phyloP scores from a whole-genome alignment of 2,329 filamentous ascomycete species.

The Colletotrichum sansevieriae region DNA sequence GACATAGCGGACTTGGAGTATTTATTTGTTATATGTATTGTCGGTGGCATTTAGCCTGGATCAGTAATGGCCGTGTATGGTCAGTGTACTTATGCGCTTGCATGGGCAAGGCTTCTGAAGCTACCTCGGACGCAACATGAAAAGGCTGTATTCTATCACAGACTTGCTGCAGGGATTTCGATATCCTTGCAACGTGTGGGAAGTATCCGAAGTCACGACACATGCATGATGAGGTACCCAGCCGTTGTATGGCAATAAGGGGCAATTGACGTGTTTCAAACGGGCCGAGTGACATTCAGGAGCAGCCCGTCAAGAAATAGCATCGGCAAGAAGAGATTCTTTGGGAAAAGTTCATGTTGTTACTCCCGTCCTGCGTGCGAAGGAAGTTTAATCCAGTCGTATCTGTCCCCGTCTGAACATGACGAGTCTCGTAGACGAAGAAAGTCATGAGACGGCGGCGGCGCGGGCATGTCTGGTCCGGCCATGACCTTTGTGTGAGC shows the following conservation, averaged over 20 bases:
- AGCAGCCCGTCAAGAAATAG: background rate
- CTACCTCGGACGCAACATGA: background rate
- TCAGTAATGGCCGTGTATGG: background rate
- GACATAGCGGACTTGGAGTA: background rate
- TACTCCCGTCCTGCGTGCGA: too few relatives aligned
- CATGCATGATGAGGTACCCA: background rate
- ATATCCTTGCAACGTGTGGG: background rate
- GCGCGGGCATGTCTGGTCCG: background rate
- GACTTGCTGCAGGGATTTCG: background rate
- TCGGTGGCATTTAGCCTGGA: background rate
- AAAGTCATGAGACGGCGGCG: background rate
- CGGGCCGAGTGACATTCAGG: background rate
- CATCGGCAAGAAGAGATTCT: constrained; percentile 1
- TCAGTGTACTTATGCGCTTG: constrained; percentile 12
- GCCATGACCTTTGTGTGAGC: too few relatives aligned
- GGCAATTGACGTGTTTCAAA: constrained; percentile 17
- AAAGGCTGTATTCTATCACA: background rate
- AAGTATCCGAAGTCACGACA: background rate
- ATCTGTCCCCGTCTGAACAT: background rate
- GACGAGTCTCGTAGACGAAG: background rate
- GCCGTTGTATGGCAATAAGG: background rate
- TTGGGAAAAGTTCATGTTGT: background rate
- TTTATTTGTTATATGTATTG: background rate
- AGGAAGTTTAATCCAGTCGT: too few relatives aligned
- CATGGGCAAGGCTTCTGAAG: constrained; percentile 1